phyloP scores from a whole-genome alignment of 2,329 filamentous ascomycete species.

The Cladosporium sp. region DNA sequence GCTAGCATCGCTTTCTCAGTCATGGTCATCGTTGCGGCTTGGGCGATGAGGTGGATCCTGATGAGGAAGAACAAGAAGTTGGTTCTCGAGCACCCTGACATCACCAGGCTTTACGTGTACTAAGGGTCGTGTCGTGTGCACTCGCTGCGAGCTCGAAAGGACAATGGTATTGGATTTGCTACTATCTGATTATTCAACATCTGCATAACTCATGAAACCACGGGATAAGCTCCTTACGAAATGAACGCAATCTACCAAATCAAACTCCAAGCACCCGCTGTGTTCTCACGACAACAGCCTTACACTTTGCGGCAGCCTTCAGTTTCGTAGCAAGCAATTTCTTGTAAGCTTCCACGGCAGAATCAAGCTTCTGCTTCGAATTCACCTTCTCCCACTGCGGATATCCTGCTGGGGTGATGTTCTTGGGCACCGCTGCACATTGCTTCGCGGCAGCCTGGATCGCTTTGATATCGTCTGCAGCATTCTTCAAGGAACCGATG shows the following conservation, averaged over 20 bases:
- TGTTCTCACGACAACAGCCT: not conserved
- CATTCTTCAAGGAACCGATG: not conserved
- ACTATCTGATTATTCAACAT: too few relatives aligned
- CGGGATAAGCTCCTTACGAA: too few relatives aligned
- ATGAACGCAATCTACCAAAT: not conserved
- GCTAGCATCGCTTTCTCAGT: slow-evolving; percentile 29
- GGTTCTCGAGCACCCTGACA: slow-evolving; percentile 15
- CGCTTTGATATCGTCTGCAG: not conserved
- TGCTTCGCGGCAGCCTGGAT: not conserved
- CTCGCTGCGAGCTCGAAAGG: too few relatives aligned
- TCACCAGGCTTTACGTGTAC: slow-evolving; percentile 12
- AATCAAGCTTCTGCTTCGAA: not conserved
- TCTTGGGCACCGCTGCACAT: not conserved
- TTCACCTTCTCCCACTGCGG: not conserved
- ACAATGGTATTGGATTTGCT: too few relatives aligned
- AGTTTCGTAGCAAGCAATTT: not conserved
- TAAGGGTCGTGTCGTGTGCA: not conserved
- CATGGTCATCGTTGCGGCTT: slow-evolving; percentile 25
- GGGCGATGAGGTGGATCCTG: slow-evolving; percentile 23
- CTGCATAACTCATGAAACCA: too few relatives aligned
- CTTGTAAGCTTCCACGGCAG: not conserved
- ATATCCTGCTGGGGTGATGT: not conserved
- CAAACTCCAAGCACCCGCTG: not conserved
- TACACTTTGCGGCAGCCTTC: not conserved
- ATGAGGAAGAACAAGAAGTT: slow-evolving; percentile 23